Conservation (phyloP, 2,329 filamentous ascomycete genomes). For the Pestalotiopsis fici region DNA sequence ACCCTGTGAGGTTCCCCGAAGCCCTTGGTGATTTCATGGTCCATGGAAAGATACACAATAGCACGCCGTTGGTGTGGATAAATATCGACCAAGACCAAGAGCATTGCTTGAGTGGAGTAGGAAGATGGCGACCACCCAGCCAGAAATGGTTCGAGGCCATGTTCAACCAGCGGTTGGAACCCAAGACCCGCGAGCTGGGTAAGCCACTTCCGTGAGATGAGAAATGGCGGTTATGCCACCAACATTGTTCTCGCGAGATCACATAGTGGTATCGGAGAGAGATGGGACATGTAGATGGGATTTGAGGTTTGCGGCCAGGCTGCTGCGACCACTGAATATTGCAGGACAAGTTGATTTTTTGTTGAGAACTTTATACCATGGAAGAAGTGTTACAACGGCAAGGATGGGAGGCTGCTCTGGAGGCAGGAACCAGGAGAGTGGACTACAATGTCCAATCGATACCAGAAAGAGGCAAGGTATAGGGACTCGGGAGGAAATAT, state of each 20-base stretch:
- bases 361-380: neutral
- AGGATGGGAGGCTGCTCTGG: neutral
- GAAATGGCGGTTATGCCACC: no score
- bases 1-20: conserved; percentile 35
- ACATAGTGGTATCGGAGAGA: neutral
- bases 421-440: neutral
- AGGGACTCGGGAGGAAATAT: neutral
- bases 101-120: conserved; percentile 31
- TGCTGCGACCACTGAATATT: no score
- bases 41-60: conserved; percentile 39
- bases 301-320: neutral
- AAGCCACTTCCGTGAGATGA: neutral
- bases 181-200: neutral
- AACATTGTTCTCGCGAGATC: neutral
- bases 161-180: neutral
- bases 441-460: neutral
- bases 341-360: neutral
- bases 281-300: neutral
- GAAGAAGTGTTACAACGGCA: neutral
- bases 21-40: conserved; percentile 38
- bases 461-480: neutral
- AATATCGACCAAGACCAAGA: conserved; percentile 36
- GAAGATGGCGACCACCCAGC: conserved; percentile 31
- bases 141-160: conserved; percentile 22
- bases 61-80: conserved; percentile 37